phyloP scores from a whole-genome alignment of 495 filamentous ascomycete genomes.

The Annulohypoxylon stygium region DNA sequence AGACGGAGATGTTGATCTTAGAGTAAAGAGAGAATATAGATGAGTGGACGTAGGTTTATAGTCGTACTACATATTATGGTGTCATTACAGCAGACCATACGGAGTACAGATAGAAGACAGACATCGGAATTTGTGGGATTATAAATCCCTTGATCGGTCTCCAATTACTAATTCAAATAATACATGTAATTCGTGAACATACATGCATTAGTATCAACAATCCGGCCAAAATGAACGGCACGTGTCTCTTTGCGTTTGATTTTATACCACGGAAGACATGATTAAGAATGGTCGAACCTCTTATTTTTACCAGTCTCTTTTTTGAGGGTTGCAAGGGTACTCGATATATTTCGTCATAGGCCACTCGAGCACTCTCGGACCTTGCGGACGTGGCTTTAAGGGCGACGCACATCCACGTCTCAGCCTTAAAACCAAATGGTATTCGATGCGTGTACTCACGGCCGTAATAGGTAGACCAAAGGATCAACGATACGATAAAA shows the following conservation, averaged over 20 bases:
- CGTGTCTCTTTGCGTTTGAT: background rate
- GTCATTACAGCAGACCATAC: slow-evolving; percentile 1
- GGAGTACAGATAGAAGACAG: no score
- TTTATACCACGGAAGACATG: background rate
- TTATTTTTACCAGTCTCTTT: background rate
- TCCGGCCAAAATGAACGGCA: background rate
- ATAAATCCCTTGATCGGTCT: slow-evolving; percentile 14
- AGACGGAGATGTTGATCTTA: background rate
- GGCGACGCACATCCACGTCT: background rate
- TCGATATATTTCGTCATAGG: slow-evolving; percentile 5
- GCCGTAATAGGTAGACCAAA: background rate
- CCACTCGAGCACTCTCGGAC: background rate
- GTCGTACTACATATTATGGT: background rate
- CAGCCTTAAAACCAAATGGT: slow-evolving; percentile 3
- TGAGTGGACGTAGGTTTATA: slow-evolving; percentile 11
- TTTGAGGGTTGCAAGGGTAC: background rate
- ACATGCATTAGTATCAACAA: background rate
- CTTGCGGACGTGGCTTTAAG: background rate
- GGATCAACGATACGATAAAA: background rate
- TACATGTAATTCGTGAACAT: background rate
- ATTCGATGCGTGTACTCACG: background rate
- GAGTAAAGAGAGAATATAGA: background rate
- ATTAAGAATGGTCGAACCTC: no score
- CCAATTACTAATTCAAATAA: slow-evolving; percentile 1
- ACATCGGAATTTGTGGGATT: background rate